Conservation (phyloP, 257 asterid species). For the Solanum peruvianum region DNA sequence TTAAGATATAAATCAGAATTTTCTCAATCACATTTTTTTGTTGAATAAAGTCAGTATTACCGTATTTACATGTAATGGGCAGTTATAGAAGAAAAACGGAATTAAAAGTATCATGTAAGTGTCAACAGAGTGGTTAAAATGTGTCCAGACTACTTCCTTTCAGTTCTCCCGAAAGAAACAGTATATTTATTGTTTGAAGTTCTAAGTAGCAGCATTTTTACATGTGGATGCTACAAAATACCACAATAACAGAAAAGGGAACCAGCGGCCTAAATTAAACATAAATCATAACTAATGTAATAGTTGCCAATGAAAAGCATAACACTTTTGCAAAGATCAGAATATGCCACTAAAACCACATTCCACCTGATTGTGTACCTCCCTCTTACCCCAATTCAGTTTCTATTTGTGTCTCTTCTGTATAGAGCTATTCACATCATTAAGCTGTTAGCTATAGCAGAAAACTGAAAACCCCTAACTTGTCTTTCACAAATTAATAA, state of each 20-base stretch:
- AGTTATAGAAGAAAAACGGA: neutral
- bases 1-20: neutral
- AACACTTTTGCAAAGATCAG: neutral
- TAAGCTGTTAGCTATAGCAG: neutral
- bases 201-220: neutral
- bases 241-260: neutral
- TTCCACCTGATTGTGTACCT: neutral
- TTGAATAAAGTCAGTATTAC: neutral
- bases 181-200: neutral
- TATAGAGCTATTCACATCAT: neutral
- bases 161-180: neutral
- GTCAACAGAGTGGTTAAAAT: neutral
- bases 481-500: neutral
- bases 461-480: neutral
- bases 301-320: neutral
- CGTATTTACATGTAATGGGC: neutral
- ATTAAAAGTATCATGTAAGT: neutral
- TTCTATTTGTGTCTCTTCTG: neutral
- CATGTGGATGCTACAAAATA: neutral
- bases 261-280: neutral
- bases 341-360: neutral
- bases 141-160: neutral
- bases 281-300: neutral
- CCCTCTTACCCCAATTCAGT: neutral
- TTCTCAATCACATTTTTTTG: neutral